A percentile compares a stretch with the other conserved stretches of the same genome.
Conservation (phyloP, 208 protist genomes). For the Jaenimonas drosophilae region DNA sequence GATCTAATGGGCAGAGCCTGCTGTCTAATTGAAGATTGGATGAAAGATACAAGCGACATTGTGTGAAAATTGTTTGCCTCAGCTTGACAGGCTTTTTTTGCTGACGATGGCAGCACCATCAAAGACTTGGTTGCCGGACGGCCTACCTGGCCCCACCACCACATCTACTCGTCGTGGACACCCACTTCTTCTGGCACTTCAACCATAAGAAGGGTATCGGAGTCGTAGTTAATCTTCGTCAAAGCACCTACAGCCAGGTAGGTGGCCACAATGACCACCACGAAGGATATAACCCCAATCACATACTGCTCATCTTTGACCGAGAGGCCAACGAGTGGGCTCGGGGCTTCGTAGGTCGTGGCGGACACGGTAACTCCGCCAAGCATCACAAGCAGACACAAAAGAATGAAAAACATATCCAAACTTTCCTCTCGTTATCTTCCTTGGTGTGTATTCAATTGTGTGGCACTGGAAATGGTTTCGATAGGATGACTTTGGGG, state of each 20-base stretch:
- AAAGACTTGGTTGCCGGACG: no score
- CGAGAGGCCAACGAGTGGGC: conserved; percentile 19
- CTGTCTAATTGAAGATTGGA: no score
- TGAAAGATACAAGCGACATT: no score
- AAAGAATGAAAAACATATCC: conserved; percentile 1
- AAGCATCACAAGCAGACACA: conserved; percentile 2
- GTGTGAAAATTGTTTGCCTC: no score
- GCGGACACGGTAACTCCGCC: neutral
- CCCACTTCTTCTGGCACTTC: conserved; percentile 66
- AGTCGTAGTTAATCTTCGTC: conserved; percentile 70
- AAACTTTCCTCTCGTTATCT: conserved; percentile 1
- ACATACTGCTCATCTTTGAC: conserved; percentile 55
- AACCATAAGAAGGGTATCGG: conserved; percentile 83
- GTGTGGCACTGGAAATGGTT: neutral
- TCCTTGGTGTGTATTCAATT: neutral
- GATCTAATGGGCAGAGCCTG: no score
- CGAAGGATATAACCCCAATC: conserved; percentile 63
- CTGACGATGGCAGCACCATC: neutral
- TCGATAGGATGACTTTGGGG: neutral
- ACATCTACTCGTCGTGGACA: conserved; percentile 25
- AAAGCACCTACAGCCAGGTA: conserved; percentile 55
- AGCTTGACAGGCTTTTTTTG: no score
- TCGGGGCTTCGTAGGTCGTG: conserved; percentile 30
- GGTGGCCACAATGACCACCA: conserved; percentile 31
- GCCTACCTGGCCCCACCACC: neutral